phyloP scores from a whole-genome alignment of 495 filamentous ascomycete genomes.

The Penicillium psychrofluorescens region DNA sequence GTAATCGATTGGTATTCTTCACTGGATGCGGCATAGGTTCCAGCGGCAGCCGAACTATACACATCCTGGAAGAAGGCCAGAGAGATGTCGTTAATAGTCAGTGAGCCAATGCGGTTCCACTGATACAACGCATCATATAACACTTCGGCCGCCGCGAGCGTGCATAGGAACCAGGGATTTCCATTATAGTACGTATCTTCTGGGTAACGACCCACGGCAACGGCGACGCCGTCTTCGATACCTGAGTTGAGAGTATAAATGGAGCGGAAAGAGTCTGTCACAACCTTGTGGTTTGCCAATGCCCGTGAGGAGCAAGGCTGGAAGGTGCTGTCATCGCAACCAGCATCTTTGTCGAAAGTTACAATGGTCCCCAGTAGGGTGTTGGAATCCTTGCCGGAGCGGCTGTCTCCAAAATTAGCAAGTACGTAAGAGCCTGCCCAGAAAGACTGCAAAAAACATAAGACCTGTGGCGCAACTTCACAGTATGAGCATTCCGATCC shows the following conservation, averaged over 20 bases:
- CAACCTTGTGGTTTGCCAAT: conserved; percentile 56
- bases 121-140: conserved; percentile 59
- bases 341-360: conserved; percentile 52
- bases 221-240: conserved; percentile 30
- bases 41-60: conserved; percentile 36
- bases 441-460: conserved; percentile 57
- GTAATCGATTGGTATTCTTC: conserved; percentile 44
- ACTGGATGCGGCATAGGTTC: conserved; percentile 42
- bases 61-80: conserved; percentile 52
- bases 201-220: conserved; percentile 64
- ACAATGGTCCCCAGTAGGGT: conserved; percentile 56
- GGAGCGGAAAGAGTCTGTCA: conserved; percentile 54
- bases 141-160: conserved; percentile 57
- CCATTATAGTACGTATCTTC: conserved; percentile 64
- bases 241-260: conserved; percentile 54
- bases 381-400: conserved; percentile 56
- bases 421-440: conserved; percentile 54
- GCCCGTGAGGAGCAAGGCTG: conserved; percentile 58
- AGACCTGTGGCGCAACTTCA: conserved; percentile 49
- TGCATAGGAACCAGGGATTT: conserved; percentile 62
- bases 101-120: conserved; percentile 42
- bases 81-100: conserved; percentile 46
- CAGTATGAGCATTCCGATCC: conserved; percentile 42
- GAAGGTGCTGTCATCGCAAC: conserved; percentile 42
- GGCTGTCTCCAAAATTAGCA: conserved; percentile 46